These are phyloP conservation scores for Sphaerobolus stellatus DNA, from an alignment of 1,284 basidiomycete species.

Conservation along the genomic window DNA sequence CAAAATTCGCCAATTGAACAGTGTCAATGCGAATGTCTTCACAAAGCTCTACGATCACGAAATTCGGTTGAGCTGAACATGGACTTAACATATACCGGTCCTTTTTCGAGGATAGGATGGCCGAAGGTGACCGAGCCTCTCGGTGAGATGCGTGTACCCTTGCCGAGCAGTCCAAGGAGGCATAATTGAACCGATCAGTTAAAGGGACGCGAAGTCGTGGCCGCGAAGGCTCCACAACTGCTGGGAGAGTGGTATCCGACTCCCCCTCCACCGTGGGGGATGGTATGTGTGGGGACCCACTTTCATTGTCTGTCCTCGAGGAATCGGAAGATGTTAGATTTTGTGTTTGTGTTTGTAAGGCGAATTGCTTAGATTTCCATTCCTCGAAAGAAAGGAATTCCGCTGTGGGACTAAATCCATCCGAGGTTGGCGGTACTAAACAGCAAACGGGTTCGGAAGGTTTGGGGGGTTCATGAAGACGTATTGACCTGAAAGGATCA, in stretches of 20 bases:
- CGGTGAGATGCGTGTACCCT: slow-evolving; percentile 85
- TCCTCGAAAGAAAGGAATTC: slow-evolving; percentile 86
- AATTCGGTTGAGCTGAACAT: slow-evolving; percentile 74
- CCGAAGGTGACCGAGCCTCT: slow-evolving; percentile 78
- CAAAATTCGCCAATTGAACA: slow-evolving; percentile 93
- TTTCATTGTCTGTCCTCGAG: slow-evolving; percentile 17
- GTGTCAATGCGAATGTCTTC: slow-evolving; percentile 97
- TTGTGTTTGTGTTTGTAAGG: slow-evolving; percentile 23
- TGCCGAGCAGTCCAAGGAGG: slow-evolving; percentile 89
- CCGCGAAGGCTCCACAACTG: slow-evolving; percentile 24
- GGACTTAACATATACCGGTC: slow-evolving; percentile 98
- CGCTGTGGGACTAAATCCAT: slow-evolving; percentile 37
- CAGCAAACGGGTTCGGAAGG: slow-evolving; percentile 59
- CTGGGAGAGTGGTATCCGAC: slow-evolving; percentile 17
- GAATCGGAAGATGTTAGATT: slow-evolving; percentile 23
- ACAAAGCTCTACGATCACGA: slow-evolving; percentile 93
- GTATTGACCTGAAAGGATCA: slow-evolving; percentile 7
- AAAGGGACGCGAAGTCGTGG: slow-evolving; percentile 67
- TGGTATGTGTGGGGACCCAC: too few species aligned
- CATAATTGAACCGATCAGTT: slow-evolving; percentile 90
- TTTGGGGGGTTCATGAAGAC: slow-evolving; percentile 6
- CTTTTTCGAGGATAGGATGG: slow-evolving; percentile 86
- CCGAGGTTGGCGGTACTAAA: slow-evolving; percentile 51
- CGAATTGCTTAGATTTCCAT: slow-evolving; percentile 73
- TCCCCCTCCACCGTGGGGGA: too few species aligned